Percentiles rank a stretch among this genome's conserved stretches.
Conservation (phyloP, 805 yeast genomes). For the Metschnikowia santaceciliae region DNA sequence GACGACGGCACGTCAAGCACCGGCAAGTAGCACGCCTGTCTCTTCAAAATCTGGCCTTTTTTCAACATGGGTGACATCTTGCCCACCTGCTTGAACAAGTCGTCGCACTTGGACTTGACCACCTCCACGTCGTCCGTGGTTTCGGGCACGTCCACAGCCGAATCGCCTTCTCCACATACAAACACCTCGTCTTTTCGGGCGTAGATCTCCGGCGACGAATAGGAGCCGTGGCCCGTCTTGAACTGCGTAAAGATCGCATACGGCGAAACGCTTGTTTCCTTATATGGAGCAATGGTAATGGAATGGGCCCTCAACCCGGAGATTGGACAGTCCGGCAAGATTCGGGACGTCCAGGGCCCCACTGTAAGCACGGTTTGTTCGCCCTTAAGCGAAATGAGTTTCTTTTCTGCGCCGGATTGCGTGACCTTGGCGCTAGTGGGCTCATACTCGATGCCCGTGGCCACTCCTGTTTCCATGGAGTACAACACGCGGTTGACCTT, state of each 20-base stretch:
- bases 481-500: conserved; percentile 68
- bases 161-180: conserved; percentile 96
- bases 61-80: conserved; percentile 65
- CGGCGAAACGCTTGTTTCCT: conserved; percentile 72
- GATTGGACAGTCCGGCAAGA: conserved; percentile 90
- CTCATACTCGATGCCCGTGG: conserved; percentile 69
- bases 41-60: conserved; percentile 69
- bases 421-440: conserved; percentile 32
- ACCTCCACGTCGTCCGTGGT: conserved; percentile 92
- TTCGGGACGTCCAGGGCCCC: conserved; percentile 96
- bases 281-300: conserved; percentile 80
- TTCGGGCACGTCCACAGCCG: conserved; percentile 85
- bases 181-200: conserved; percentile 95
- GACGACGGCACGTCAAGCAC: conserved; percentile 89
- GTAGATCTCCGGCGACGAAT: conserved; percentile 89
- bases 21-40: conserved; percentile 95
- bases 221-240: conserved; percentile 59
- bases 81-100: conserved; percentile 75
- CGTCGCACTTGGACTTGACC: conserved; percentile 82
- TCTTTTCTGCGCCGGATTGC: conserved; percentile 23
- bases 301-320: conserved; percentile 94
- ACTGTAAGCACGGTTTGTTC: conserved; percentile 80
- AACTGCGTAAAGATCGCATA: conserved; percentile 93
- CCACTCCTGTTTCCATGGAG: conserved; percentile 60
- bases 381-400: conserved; percentile 50